Base-by-base conservation (phyloP, 495 filamentous ascomycete genomes). In the Bathelium albidoporum region DNA sequence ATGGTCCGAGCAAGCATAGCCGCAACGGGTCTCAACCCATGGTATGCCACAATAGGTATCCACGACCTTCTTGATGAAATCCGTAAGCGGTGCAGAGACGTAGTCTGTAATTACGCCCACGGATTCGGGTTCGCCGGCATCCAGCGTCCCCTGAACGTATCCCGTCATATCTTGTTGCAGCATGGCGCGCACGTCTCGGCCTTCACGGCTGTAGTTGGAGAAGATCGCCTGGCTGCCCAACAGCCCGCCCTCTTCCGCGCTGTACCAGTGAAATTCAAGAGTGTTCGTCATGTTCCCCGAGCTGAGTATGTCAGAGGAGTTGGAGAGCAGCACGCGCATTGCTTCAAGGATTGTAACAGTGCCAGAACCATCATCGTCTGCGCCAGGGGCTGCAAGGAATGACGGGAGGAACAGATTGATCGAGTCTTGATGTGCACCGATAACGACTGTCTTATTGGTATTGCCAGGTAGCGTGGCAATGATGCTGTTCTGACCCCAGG, bases 131-230 rank as follows among this genome's bases (percentile, higher is more conserved):
- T 88, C 81, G 53, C 92, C 92, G 14, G 90, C 89, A 62, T 90
- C 85, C 18, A 95, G 77, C 0, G 94, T 95, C 44, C 85, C 87
- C 64, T 91, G 85, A 3, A 91, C 81, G 72, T 87, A 97, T 11
- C 94, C 94, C 1, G 94, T 97, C 94, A 97, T 99, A 73, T 99
- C 94, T 74, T 99, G 94, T 79, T 99, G 95, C 52, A 99, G 81
- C 94, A 99, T 97, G 28, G 94, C 94, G 75, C 92, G 94, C 71
- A 99, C 81, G 65, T 95, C 86, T 22, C 87, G 79, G 29, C 81
- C 79, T 26, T 83, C 70, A 71, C 85, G 85, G 73, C 89, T 89
- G 71, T 99, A 99, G n/a, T 79, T 73, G 14, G 82, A 79, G 75
- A 96, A 97, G 73, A 99, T 87, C 34, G 88, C 90, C 73, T 95